phyloP scores from a whole-genome alignment of 2,329 filamentous ascomycete genomes.

The Lachnellula hyalina region DNA sequence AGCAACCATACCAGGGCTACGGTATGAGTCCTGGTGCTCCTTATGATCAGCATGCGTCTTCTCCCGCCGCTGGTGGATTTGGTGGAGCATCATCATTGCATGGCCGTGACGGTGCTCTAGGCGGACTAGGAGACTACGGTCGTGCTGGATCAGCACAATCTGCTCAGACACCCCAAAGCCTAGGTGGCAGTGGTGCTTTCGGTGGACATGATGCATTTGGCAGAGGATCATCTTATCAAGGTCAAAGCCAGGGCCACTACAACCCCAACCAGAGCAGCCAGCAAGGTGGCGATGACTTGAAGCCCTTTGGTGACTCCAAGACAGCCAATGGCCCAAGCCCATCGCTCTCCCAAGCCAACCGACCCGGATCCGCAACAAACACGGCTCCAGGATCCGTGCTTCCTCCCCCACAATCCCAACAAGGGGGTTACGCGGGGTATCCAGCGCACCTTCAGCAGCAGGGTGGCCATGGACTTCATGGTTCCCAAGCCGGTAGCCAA shows the following conservation, averaged over 20 bases:
- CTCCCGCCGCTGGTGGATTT: slow-evolving; percentile 31
- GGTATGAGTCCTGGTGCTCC: slow-evolving; percentile 31
- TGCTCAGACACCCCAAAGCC: slow-evolving; percentile 28
- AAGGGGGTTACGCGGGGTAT: slow-evolving; percentile 32
- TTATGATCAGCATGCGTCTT: slow-evolving; percentile 31
- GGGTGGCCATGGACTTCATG: slow-evolving; percentile 29
- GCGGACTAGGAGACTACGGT: slow-evolving; percentile 31
- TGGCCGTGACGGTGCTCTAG: slow-evolving; percentile 31
- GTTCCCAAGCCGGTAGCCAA: slow-evolving; percentile 30
- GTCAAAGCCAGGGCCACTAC: slow-evolving; percentile 30
- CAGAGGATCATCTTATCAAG: slow-evolving; percentile 31
- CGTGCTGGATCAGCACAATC: slow-evolving; percentile 31
- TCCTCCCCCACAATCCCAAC: slow-evolving; percentile 31
- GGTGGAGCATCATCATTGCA: slow-evolving; percentile 30
- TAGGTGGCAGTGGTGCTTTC: slow-evolving; percentile 31
- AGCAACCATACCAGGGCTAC: slow-evolving; percentile 32
- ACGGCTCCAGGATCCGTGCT: slow-evolving; percentile 29
- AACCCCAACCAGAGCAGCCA: slow-evolving; percentile 29
- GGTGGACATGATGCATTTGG: slow-evolving; percentile 32
- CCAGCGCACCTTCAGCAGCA: slow-evolving; percentile 31
- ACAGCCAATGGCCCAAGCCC: slow-evolving; percentile 32
- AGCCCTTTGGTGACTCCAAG: slow-evolving; percentile 34
- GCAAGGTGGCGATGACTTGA: slow-evolving; percentile 31
- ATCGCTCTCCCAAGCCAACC: slow-evolving; percentile 31
- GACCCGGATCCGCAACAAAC: slow-evolving; percentile 34